Conservation (phyloP, 176 grass and related monocot genomes). For the Pontederia paniculata region DNA sequence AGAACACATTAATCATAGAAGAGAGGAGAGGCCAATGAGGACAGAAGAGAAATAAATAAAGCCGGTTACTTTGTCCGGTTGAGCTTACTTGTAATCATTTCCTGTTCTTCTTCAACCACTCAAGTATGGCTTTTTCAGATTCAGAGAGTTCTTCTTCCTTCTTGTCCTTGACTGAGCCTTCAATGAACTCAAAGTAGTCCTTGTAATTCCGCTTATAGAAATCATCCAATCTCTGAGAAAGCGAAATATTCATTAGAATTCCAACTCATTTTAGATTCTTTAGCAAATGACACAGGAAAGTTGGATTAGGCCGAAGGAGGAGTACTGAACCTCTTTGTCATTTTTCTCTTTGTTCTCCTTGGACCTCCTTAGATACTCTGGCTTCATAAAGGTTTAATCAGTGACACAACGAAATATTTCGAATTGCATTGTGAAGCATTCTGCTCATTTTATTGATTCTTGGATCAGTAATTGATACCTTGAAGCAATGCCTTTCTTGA, state of each 20-base stretch:
- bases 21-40: too few species aligned
- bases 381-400: not conserved
- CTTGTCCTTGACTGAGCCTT: slow-evolving; percentile 47
- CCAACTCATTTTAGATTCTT: not conserved
- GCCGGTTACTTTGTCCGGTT: too few species aligned
- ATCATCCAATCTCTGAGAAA: slow-evolving; percentile 59
- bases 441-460: not conserved
- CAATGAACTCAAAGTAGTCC: slow-evolving; percentile 79
- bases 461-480: slow-evolving; percentile 27
- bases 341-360: slow-evolving; percentile 83
- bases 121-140: slow-evolving; percentile 62
- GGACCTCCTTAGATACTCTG: slow-evolving; percentile 72
- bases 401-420: not conserved
- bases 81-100: slow-evolving; percentile 7
- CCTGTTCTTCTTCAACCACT: slow-evolving; percentile 90
- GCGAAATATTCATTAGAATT: not conserved
- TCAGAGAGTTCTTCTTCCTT: slow-evolving; percentile 45
- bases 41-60: too few species aligned
- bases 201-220: slow-evolving; percentile 80
- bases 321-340: slow-evolving; percentile 60
- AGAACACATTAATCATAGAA: too few species aligned
- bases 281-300: not conserved
- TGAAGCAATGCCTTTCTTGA: slow-evolving; percentile 64
- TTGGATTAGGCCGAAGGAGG: not conserved
- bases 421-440: not conserved